Conservation (phyloP, 2,329 filamentous ascomycete species). For the Nothopassalora personata region DNA sequence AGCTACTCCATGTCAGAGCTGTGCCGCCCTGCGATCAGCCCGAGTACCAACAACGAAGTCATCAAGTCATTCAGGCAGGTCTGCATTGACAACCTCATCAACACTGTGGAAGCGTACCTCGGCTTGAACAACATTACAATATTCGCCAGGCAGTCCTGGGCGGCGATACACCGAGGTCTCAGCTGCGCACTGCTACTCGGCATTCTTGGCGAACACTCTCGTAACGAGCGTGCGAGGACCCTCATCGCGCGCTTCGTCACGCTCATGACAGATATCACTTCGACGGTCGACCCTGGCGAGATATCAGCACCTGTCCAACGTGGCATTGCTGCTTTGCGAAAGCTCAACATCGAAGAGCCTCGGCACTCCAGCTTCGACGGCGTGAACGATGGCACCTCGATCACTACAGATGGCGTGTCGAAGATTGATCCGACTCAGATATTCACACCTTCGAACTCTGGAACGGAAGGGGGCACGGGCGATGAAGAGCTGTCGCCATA, state of each 20-base stretch:
- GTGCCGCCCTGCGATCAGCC: conserved; percentile 56
- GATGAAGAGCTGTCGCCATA: conserved; percentile 42
- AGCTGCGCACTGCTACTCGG: conserved; percentile 34
- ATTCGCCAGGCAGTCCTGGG: conserved; percentile 37
- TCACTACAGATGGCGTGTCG: conserved; percentile 11
- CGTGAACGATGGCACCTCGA: background rate
- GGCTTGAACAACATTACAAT: conserved; percentile 49
- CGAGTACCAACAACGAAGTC: conserved; percentile 42
- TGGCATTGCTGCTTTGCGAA: conserved; percentile 42
- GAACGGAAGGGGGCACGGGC: conserved; percentile 22
- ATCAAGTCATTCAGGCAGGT: conserved; percentile 48
- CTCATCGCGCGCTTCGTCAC: conserved; percentile 44
- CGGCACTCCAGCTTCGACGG: conserved; percentile 6
- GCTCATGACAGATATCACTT: conserved; percentile 44
- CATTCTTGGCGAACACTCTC: conserved; percentile 42
- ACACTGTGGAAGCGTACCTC: conserved; percentile 56
- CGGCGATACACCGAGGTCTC: conserved; percentile 36
- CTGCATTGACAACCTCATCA: conserved; percentile 52
- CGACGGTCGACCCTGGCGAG: conserved; percentile 44
- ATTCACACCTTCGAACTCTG: conserved; percentile 27
- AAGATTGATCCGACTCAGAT: conserved; percentile 24
- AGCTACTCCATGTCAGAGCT: conserved; percentile 60
- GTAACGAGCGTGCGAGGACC: conserved; percentile 44
- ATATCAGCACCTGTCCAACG: conserved; percentile 45
- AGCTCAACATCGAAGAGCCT: conserved; percentile 32